Conservation (phyloP, 805 yeast genomes). For the Yamadazyma phyllophila region DNA sequence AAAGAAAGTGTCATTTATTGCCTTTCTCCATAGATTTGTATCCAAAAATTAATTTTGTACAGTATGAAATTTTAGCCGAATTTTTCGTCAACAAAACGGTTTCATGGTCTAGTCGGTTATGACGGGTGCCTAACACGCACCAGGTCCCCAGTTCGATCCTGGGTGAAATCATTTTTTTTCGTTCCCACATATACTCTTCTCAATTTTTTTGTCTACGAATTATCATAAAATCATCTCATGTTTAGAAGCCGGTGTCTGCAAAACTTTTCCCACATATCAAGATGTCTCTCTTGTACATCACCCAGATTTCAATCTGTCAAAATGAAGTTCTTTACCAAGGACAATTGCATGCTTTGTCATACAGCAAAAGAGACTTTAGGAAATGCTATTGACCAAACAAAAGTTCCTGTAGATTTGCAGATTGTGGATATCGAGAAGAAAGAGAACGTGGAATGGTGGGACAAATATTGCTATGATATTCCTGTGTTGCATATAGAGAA, state of each 20-base stretch:
- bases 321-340: constrained; percentile 61
- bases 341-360: constrained; percentile 65
- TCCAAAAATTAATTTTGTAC: too few species aligned
- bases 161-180: constrained; percentile 85
- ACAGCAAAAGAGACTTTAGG: constrained; percentile 56
- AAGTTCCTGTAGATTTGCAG: constrained; percentile 27
- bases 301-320: neutral
- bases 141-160: constrained; percentile 99
- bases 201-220: neutral
- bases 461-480: constrained; percentile 70
- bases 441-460: constrained; percentile 64
- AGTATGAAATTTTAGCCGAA: neutral
- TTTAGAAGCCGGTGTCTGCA: neutral
- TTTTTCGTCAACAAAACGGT: neutral
- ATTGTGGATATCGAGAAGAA: constrained; percentile 59
- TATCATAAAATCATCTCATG: neutral
- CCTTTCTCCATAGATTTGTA: too few species aligned
- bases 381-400: constrained; percentile 36
- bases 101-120: constrained; percentile 98
- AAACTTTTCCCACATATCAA: neutral
- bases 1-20: too few species aligned
- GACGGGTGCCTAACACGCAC: constrained; percentile 99
- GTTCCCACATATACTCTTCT: neutral
- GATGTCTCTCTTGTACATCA: neutral
- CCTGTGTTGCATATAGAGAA: constrained; percentile 73